Evolutionary conservation across 768 basidiomycete genomes (phyloP).

Genomic region (Leccinum fibrillosum): DNA sequence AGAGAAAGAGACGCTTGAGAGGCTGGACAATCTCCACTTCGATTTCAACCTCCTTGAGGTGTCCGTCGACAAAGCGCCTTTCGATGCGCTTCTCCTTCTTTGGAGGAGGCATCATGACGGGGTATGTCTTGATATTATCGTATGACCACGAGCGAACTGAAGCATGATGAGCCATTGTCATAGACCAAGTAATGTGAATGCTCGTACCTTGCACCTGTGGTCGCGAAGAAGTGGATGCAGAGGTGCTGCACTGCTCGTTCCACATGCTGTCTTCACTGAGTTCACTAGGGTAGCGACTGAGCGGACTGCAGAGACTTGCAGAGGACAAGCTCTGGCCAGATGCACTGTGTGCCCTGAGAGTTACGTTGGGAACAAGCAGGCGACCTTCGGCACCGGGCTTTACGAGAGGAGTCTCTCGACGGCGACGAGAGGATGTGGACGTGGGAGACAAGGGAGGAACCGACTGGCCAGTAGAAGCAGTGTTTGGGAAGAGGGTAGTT

Average conservation of each 20-base stretch:
- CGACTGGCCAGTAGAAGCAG: conserved; percentile 35
- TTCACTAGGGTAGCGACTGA: conserved; percentile 41
- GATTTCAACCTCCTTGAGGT: conserved; percentile 50
- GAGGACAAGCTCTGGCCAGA: conserved; percentile 32
- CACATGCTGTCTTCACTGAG: conserved; percentile 35
- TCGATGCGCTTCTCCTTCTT: conserved; percentile 52
- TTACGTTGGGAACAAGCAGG: conserved; percentile 51
- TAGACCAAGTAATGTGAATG: background rate
- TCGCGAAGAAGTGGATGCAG: conserved; percentile 30
- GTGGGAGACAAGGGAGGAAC: conserved; percentile 35
- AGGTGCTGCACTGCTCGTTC: conserved; percentile 23
- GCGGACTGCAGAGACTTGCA: conserved; percentile 33
- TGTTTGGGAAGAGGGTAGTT: conserved; percentile 35
- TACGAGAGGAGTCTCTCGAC: conserved; percentile 54
- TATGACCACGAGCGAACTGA: conserved; percentile 75
- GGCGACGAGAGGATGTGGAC: conserved; percentile 33
- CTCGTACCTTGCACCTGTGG: conserved; percentile 53
- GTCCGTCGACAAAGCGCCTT: conserved; percentile 45
- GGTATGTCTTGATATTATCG: conserved; percentile 68
- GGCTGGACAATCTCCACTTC: conserved; percentile 54
- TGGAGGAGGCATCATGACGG: conserved; percentile 47
- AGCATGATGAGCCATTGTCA: conserved; percentile 4
- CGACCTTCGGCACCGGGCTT: conserved; percentile 61
- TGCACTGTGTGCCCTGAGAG: conserved; percentile 31
- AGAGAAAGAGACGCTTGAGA: conserved; percentile 67